Percentiles rank a stretch among this genome's conserved stretches.
phyloP scores from a whole-genome alignment of 1,284 basidiomycete species.

The Microbotryum saponariae region DNA sequence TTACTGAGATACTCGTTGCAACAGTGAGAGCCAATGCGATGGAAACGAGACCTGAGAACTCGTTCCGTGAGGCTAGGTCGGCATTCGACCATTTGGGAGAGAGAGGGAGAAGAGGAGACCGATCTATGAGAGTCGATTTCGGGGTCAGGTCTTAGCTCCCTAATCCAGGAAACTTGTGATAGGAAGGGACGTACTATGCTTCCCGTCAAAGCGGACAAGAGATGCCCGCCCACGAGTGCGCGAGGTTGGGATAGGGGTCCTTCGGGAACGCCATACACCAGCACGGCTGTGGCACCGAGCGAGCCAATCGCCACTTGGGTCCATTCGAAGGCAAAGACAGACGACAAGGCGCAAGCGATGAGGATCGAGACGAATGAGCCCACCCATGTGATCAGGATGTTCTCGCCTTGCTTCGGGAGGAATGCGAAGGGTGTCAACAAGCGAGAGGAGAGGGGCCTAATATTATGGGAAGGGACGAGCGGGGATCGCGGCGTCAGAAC shows the following conservation, averaged over 20 bases:
- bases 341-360: constrained; percentile 16
- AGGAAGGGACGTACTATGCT: constrained; percentile 9
- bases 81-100: not conserved
- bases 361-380: constrained; percentile 25
- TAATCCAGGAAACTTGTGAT: too few relatives aligned
- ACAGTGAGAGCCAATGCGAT: constrained; percentile 17
- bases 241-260: constrained; percentile 21
- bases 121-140: not conserved
- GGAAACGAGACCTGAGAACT: constrained; percentile 11
- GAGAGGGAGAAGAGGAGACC: constrained; percentile 20
- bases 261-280: constrained; percentile 25
- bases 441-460: constrained; percentile 1
- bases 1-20: constrained; percentile 3
- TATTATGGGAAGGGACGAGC: not conserved
- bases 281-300: constrained; percentile 25
- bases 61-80: not conserved
- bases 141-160: not conserved
- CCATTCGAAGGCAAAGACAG: constrained; percentile 2
- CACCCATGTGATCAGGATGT: constrained; percentile 17
- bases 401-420: constrained; percentile 8
- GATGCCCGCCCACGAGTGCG: constrained; percentile 20
- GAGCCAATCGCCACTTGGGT: constrained; percentile 14
- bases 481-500: not conserved
- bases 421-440: not conserved
- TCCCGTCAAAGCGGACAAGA: constrained; percentile 16